Evolutionary conservation across 192 early-diverging fungal species (phyloP), one percentile per base, ranked within the genome.

Genomic region (Thamnidium elegans): DNA sequence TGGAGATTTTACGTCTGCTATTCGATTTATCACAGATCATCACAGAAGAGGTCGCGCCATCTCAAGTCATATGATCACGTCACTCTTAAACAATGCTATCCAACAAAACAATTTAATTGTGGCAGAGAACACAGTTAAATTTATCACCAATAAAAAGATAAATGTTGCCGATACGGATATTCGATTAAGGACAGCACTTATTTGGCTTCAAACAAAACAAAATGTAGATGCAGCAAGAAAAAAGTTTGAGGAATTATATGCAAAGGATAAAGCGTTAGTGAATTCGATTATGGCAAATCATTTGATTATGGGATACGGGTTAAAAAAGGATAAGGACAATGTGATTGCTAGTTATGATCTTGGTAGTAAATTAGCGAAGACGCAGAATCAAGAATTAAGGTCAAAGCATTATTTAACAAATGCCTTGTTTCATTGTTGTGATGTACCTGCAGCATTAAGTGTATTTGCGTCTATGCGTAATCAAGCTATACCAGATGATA

Each of bases 211-310:
- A n/a, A 55, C 56, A 10, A 63, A 68, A 7, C 36, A 47, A 50
- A 42, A 50, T 2, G 30, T 73, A 7, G 10, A 58, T n/a, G 42
- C 42, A 15, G 62, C 30, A 7, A 48, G 50, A 23, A 14, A 14
- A 4, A 63, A 45, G 17, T 70, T 70, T 58, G 68, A 70, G 20
- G 19, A 42, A 15, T 9, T 68, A 9, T 54, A 65, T 26, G 21
- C 32, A 11, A 26, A 44, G 15, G 52, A 73, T n/a, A 43, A 56
- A 10, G 26, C 46, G 0, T 26, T 20, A 17, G 42, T 67, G 14
- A 53, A 68, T 51, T 30, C 50, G 1, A 44, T 68, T 30, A 73
- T 73, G 71, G 62, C 68, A 39, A 68, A 73, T 46, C 66, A 68
- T 42, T 30, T 73, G 13, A 50, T 73, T 10, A 63, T 19, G 2